These are phyloP conservation scores for Chamaecyparis obtusa DNA, from an alignment of 75 land plant species.

Conservation along the genomic window DNA sequence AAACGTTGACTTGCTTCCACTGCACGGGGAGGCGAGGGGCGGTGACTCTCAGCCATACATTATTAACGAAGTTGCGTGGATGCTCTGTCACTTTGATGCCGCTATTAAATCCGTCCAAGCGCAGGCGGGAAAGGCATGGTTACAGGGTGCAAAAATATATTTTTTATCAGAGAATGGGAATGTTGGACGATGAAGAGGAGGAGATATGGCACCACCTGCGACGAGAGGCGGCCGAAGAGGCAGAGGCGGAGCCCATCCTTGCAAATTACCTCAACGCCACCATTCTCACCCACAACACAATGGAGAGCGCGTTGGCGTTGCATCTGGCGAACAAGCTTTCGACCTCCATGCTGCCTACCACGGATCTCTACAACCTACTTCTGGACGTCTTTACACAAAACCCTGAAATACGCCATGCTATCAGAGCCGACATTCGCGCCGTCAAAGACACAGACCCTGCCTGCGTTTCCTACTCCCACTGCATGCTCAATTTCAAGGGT, in stretches of 20 bases:
- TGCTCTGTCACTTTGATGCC: no score
- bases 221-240: constrained; percentile 34
- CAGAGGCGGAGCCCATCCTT: constrained; percentile 59
- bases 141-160: no score
- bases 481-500: constrained; percentile 28
- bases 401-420: constrained; percentile 16
- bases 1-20: no score
- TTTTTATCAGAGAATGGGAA: no score
- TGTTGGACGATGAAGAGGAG: neutral
- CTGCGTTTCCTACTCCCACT: constrained; percentile 53
- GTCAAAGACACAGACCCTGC: constrained; percentile 61
- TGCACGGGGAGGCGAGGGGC: no score
- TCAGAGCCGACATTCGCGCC: constrained; percentile 33
- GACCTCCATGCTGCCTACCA: constrained; percentile 31
- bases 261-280: constrained; percentile 41
- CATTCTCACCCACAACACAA: constrained; percentile 48
- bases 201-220: constrained; percentile 27
- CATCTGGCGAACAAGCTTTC: constrained; percentile 62
- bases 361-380: constrained; percentile 31
- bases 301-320: constrained; percentile 60
- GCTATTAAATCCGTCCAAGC: no score
- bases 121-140: no score
- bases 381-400: constrained; percentile 30
- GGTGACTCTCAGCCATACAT: no score
- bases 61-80: no score